Evolutionary conservation across 192 early-diverging fungal genomes (phyloP).

Genomic region (Neocallimastix lanati): DNA sequence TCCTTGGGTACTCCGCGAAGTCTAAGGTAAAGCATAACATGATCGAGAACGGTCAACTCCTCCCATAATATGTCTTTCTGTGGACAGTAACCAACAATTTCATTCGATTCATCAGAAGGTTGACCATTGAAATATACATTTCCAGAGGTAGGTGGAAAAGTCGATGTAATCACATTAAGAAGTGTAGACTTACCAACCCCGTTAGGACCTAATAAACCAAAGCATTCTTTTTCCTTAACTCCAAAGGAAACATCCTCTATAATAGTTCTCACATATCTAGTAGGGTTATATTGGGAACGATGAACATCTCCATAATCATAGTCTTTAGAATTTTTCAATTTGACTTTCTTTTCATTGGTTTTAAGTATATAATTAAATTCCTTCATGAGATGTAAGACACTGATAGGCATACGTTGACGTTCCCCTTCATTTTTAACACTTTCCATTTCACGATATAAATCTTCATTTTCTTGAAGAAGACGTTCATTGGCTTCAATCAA

Average conservation of each 20-base stretch:
- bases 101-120: background rate
- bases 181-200: conserved; percentile 4
- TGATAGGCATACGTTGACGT: too few species aligned
- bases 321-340: too few species aligned
- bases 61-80: background rate
- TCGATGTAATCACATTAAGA: background rate
- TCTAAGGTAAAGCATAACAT: background rate
- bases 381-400: too few species aligned
- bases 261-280: background rate
- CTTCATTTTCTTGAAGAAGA: too few species aligned
- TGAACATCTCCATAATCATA: background rate
- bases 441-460: too few species aligned
- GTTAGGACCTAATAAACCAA: conserved; percentile 6
- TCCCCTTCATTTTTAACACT: too few species aligned
- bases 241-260: background rate
- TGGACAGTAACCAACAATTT: background rate
- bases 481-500: too few species aligned
- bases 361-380: too few species aligned
- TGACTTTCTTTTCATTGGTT: too few species aligned
- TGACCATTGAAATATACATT: background rate
- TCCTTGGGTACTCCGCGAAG: background rate
- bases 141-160: background rate
- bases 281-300: background rate
- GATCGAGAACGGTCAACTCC: background rate
- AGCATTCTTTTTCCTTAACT: background rate